Evolutionary conservation across 345 rosid species (phyloP).

Genomic region (Turnera subulata): DNA sequence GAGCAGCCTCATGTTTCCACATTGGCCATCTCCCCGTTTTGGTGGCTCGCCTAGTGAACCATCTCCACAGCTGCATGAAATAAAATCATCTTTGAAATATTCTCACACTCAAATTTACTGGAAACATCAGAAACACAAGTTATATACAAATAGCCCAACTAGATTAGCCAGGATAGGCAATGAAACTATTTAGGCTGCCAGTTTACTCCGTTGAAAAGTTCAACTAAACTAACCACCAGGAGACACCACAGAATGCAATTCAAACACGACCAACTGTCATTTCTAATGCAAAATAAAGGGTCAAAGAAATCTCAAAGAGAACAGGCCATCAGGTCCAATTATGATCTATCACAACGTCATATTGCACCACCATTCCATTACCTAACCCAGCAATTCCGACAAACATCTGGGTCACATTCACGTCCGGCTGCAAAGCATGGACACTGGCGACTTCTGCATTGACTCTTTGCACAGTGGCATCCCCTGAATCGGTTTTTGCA

Average conservation of each 20-base stretch:
- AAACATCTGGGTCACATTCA: slow-evolving; percentile 99
- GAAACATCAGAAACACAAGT: slow-evolving; percentile 3
- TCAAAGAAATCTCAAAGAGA: background rate
- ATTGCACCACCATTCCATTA: slow-evolving; percentile 5
- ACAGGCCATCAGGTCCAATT: background rate
- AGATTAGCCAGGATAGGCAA: background rate
- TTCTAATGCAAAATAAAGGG: too few relatives aligned
- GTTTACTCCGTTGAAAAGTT: background rate
- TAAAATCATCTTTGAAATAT: slow-evolving; percentile 2
- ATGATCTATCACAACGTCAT: too few relatives aligned
- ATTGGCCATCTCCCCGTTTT: slow-evolving; percentile 63
- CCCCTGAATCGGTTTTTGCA: slow-evolving; percentile 98
- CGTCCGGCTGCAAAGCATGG: slow-evolving; percentile 99
- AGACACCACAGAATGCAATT: too few relatives aligned
- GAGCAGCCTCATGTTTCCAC: slow-evolving; percentile 86
- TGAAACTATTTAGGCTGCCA: background rate
- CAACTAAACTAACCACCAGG: background rate
- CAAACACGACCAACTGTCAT: too few relatives aligned
- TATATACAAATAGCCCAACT: slow-evolving; percentile 3
- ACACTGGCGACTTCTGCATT: slow-evolving; percentile 97
- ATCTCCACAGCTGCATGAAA: slow-evolving; percentile 68
- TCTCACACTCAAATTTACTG: too few relatives aligned
- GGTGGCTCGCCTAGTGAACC: slow-evolving; percentile 65
- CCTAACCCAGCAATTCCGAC: slow-evolving; percentile 86
- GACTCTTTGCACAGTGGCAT: slow-evolving; percentile 99